phyloP scores from a whole-genome alignment of 108 stramenopile genomes.

The Cylindrotheca closterium region DNA sequence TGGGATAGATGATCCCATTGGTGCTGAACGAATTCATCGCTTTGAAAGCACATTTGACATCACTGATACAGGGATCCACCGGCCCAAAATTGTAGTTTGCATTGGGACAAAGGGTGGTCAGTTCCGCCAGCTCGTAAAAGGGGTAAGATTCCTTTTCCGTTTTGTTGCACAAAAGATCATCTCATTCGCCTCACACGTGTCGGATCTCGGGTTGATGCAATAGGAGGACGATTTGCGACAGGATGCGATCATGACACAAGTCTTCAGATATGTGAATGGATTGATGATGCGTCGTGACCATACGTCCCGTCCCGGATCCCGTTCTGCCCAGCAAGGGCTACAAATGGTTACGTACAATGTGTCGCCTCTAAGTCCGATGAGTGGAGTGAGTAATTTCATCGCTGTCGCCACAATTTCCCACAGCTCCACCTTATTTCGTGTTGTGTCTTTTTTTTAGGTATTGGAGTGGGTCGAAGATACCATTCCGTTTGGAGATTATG shows the following conservation, averaged over 20 bases:
- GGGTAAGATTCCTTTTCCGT: constrained; percentile 25
- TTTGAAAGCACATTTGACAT: constrained; percentile 72
- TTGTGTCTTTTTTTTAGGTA: constrained; percentile 5
- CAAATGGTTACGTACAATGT: constrained; percentile 86
- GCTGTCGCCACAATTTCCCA: constrained; percentile 2
- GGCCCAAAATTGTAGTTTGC: constrained; percentile 88
- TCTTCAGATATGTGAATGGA: constrained; percentile 88
- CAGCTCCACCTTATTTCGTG: background rate
- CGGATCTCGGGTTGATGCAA: background rate
- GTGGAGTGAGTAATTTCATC: constrained; percentile 84
- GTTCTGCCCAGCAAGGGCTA: constrained; percentile 33
- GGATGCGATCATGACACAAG: constrained; percentile 98
- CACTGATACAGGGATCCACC: constrained; percentile 79
- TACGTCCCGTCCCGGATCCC: background rate
- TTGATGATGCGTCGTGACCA: constrained; percentile 50
- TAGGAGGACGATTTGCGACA: constrained; percentile 91
- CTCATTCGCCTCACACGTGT: background rate
- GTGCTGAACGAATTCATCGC: constrained; percentile 58
- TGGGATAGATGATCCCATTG: constrained; percentile 65
- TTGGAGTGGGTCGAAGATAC: constrained; percentile 93
- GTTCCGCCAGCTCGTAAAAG: constrained; percentile 91
- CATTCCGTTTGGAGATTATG: constrained; percentile 68
- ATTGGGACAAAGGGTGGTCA: constrained; percentile 70
- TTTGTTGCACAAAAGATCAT: background rate
- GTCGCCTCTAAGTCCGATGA: constrained; percentile 84